A percentile compares a stretch with the other conserved stretches of the same genome.
phyloP scores from a whole-genome alignment of 352 stramenopile genomes.

The Stephanocyclus meneghinianus region DNA sequence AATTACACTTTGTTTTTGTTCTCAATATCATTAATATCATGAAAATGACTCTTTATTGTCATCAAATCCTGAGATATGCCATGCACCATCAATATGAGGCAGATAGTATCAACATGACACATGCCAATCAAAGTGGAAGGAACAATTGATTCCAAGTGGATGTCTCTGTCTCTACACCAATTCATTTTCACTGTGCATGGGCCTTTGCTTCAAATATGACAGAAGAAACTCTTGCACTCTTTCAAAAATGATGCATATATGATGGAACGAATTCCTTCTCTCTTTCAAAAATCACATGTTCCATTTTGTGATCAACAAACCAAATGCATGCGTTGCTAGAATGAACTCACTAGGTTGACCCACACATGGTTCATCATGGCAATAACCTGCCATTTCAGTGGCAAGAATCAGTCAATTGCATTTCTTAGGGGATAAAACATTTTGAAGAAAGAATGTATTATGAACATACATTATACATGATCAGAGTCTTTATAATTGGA shows the following conservation, averaged over 20 bases:
- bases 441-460: constrained; percentile 38
- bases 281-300: constrained; percentile 36
- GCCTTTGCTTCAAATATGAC: neutral
- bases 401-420: constrained; percentile 39
- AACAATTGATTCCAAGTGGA: constrained; percentile 55
- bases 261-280: constrained; percentile 27
- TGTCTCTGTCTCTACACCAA: constrained; percentile 11
- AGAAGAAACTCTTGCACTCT: no score
- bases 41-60: constrained; percentile 38
- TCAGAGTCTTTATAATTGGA: constrained; percentile 24
- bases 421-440: constrained; percentile 36
- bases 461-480: constrained; percentile 20
- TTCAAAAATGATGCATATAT: neutral
- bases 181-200: neutral
- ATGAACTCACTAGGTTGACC: constrained; percentile 29
- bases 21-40: constrained; percentile 41
- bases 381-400: constrained; percentile 30
- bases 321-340: constrained; percentile 39
- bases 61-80: constrained; percentile 51
- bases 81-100: constrained; percentile 58
- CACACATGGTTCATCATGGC: constrained; percentile 35
- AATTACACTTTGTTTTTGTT: constrained; percentile 45
- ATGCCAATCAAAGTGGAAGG: constrained; percentile 61
- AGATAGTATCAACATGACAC: constrained; percentile 46
- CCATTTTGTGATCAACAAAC: constrained; percentile 31